Percentiles rank a stretch among this genome's conserved stretches.
Conservation (phyloP, 2,329 filamentous ascomycete species). For the Cadophora gregata region DNA sequence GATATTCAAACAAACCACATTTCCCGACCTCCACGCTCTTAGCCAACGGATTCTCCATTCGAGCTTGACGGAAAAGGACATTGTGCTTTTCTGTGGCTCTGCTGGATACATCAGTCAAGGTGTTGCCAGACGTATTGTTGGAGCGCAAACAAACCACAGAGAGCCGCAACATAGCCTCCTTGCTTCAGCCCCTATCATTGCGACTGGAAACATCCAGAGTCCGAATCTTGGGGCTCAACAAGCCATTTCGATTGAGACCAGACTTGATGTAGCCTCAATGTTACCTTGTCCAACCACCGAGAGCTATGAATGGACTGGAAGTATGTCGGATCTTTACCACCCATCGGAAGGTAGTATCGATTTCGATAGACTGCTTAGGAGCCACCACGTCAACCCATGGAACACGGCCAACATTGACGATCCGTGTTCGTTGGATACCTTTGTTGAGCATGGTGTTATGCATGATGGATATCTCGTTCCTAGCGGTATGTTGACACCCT, state of each 20-base stretch:
- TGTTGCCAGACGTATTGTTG: conserved; percentile 9
- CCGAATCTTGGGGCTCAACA: background rate
- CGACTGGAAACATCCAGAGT: background rate
- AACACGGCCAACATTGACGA: conserved; percentile 17
- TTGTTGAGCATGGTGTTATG: conserved; percentile 7
- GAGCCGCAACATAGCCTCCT: conserved; percentile 30
- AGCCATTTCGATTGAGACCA: background rate
- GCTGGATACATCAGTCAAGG: conserved; percentile 29
- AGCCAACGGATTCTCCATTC: conserved; percentile 29
- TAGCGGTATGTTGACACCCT: conserved; percentile 3
- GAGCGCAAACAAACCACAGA: background rate
- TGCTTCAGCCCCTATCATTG: conserved; percentile 26
- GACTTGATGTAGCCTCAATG: background rate
- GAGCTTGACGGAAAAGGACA: conserved; percentile 34
- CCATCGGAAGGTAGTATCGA: conserved; percentile 24
- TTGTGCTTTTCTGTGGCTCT: conserved; percentile 34
- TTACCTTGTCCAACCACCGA: background rate
- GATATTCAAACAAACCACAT: conserved; percentile 27
- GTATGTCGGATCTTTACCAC: conserved; percentile 32
- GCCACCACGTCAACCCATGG: conserved; percentile 14
- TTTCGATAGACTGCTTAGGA: conserved; percentile 20
- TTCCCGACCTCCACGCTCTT: conserved; percentile 30
- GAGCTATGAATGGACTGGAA: conserved; percentile 31
- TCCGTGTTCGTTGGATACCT: conserved; percentile 1
- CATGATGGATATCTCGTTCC: conserved; percentile 16